Conservation (phyloP, 495 filamentous ascomycete species). For the Xylaria venustula region DNA sequence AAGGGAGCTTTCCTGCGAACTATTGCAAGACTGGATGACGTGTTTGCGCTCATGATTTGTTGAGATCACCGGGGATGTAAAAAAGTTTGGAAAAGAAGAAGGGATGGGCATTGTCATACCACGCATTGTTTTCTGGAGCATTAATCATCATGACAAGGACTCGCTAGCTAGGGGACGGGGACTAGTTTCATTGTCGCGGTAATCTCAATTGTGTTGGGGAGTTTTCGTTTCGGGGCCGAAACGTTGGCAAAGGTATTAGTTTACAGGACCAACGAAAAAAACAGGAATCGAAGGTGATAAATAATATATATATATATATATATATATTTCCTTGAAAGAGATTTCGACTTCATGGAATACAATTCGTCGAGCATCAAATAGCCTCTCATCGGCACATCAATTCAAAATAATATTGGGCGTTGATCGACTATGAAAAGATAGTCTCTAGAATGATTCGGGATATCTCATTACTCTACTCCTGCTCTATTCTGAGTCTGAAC, state of each 20-base stretch:
- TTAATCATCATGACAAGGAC: neutral
- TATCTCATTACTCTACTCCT: neutral
- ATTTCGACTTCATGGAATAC: no score
- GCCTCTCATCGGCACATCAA: neutral
- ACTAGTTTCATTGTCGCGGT: no score
- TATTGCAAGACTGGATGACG: conserved; percentile 56
- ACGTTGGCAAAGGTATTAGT: no score
- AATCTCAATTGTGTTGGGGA: no score
- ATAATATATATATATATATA: neutral
- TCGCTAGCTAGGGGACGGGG: no score
- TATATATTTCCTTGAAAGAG: neutral
- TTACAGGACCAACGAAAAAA: no score
- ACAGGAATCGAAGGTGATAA: neutral
- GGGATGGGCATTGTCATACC: neutral
- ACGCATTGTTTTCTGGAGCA: no score
- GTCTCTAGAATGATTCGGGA: neutral
- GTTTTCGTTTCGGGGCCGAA: no score
- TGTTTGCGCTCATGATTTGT: neutral
- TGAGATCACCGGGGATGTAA: neutral
- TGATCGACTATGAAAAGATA: no score
- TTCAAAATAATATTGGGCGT: no score
- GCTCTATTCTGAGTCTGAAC: neutral
- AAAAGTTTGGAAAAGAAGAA: neutral
- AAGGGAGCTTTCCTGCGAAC: conserved; percentile 88
- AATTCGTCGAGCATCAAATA: neutral